phyloP scores from a whole-genome alignment of 2,329 filamentous ascomycete species.

The Xylaria sp. region DNA sequence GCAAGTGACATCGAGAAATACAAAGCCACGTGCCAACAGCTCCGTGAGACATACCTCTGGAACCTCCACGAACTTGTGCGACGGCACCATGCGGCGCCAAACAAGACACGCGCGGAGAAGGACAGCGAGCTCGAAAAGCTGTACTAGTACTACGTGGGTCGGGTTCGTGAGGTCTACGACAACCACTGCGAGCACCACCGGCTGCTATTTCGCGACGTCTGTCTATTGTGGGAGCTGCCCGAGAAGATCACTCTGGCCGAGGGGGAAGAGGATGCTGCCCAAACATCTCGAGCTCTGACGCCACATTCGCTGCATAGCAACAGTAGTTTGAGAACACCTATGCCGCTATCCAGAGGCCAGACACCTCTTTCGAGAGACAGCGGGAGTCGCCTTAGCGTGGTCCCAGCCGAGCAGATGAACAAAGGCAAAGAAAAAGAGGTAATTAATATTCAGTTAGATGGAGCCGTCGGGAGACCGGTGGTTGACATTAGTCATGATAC shows the following conservation, averaged over 20 bases:
- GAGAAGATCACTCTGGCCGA: constrained; percentile 29
- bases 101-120: constrained; percentile 38
- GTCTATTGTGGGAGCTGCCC: constrained; percentile 31
- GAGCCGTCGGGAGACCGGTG: background rate
- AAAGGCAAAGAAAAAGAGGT: constrained; percentile 35
- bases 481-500: background rate
- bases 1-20: constrained; percentile 43
- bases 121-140: constrained; percentile 37
- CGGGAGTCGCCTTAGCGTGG: background rate
- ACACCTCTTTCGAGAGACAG: constrained; percentile 8
- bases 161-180: constrained; percentile 34
- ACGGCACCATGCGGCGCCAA: constrained; percentile 32
- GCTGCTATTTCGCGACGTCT: constrained; percentile 29
- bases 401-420: background rate
- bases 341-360: background rate
- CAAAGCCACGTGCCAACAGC: constrained; percentile 34
- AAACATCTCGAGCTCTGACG: constrained; percentile 1
- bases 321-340: background rate
- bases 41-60: constrained; percentile 43
- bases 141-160: constrained; percentile 40
- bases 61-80: constrained; percentile 43
- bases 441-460: background rate
- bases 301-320: constrained; percentile 26
- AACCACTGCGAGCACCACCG: constrained; percentile 37
- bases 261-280: constrained; percentile 6